Conservation (phyloP, 805 yeast species). For the Zygosaccharomyces gambellarensis region DNA sequence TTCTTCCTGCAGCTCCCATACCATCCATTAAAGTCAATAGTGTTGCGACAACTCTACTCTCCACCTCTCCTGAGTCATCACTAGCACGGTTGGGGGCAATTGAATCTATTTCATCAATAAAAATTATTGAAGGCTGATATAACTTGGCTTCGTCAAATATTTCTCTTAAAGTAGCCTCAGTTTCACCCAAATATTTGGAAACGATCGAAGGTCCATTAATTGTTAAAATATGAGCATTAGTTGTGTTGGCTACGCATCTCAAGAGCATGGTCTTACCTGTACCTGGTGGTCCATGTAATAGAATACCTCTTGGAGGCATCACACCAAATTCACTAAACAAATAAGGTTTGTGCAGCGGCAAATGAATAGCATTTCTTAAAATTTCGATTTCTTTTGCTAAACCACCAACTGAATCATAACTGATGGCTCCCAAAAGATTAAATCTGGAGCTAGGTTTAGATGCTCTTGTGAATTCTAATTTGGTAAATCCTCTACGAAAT, state of each 20-base stretch:
- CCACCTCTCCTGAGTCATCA: constrained; percentile 89
- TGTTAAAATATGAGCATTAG: constrained; percentile 76
- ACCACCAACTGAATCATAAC: constrained; percentile 72
- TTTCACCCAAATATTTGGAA: constrained; percentile 89
- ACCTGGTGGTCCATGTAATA: constrained; percentile 95
- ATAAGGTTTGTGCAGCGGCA: constrained; percentile 75
- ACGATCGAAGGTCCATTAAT: constrained; percentile 90
- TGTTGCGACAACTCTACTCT: constrained; percentile 86
- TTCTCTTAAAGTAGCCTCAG: constrained; percentile 78
- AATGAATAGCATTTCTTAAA: constrained; percentile 62
- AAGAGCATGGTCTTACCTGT: constrained; percentile 92
- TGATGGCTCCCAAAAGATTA: constrained; percentile 39
- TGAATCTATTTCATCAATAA: constrained; percentile 92
- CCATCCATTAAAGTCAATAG: constrained; percentile 78
- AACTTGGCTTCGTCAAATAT: constrained; percentile 78
- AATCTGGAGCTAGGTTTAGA: constrained; percentile 38
- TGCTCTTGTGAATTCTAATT: constrained; percentile 22
- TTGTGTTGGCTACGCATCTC: constrained; percentile 72
- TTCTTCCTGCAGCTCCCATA: constrained; percentile 56
- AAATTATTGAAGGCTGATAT: constrained; percentile 82
- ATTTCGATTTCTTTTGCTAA: constrained; percentile 55
- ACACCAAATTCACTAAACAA: constrained; percentile 81
- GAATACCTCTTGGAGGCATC: constrained; percentile 88
- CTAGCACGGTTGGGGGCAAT: constrained; percentile 77
- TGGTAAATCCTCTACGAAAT: constrained; percentile 37